Conservation (phyloP, 345 rosid species). For the Lepidium aucheri region DNA sequence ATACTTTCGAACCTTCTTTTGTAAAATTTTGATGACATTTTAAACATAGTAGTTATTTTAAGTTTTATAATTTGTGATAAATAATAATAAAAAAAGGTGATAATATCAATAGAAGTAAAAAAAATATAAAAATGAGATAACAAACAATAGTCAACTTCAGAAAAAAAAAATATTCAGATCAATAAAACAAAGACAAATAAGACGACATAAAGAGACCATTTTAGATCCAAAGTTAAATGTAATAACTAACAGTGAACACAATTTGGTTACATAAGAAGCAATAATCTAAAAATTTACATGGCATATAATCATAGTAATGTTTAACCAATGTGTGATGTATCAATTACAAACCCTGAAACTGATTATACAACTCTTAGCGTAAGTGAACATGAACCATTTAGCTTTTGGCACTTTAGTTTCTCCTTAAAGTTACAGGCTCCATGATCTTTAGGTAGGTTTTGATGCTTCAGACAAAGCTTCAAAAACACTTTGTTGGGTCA, state of each 20-base stretch:
- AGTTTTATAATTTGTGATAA: too few relatives aligned
- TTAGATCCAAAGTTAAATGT: neutral
- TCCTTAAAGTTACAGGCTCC: neutral
- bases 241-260: neutral
- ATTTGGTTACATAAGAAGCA: neutral
- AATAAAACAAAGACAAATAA: too few relatives aligned
- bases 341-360: neutral
- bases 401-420: neutral
- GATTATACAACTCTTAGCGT: neutral
- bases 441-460: conserved; percentile 22
- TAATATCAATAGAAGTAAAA: too few relatives aligned
- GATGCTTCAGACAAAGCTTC: conserved; percentile 50
- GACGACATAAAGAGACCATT: too few relatives aligned
- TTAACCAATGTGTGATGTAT: neutral
- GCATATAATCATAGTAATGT: neutral
- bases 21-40: too few relatives aligned
- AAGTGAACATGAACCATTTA: neutral
- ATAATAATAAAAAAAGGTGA: too few relatives aligned
- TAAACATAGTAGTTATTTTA: too few relatives aligned
- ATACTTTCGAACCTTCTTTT: too few relatives aligned
- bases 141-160: too few relatives aligned
- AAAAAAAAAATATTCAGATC: too few relatives aligned
- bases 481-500: conserved; percentile 45
- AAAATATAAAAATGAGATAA: too few relatives aligned
- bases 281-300: conserved; percentile 3